Evolutionary conservation across 805 yeast genomes (phyloP).

Genomic region (Komagataella pseudopastoris): DNA sequence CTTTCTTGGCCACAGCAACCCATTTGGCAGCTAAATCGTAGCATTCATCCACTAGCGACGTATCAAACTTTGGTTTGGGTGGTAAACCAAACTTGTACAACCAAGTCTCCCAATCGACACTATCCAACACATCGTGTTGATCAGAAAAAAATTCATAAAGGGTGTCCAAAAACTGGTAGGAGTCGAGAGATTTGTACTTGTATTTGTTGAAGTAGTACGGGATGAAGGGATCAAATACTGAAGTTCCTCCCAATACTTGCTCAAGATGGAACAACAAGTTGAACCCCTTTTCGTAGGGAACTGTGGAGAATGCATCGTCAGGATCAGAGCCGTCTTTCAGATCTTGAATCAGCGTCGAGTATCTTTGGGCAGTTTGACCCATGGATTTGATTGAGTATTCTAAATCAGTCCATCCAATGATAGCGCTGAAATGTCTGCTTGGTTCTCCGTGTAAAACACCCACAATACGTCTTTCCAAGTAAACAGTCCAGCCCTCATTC

Average conservation of each 20-base stretch:
- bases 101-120: slow-evolving; percentile 82
- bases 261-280: slow-evolving; percentile 69
- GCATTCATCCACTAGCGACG: slow-evolving; percentile 65
- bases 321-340: slow-evolving; percentile 65
- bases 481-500: slow-evolving; percentile 95
- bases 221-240: slow-evolving; percentile 65
- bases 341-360: slow-evolving; percentile 56
- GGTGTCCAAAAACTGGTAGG: slow-evolving; percentile 68
- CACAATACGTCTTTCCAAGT: slow-evolving; percentile 71
- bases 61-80: slow-evolving; percentile 73
- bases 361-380: slow-evolving; percentile 37
- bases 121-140: slow-evolving; percentile 38
- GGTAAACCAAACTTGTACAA: slow-evolving; percentile 77
- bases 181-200: slow-evolving; percentile 61
- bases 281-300: slow-evolving; percentile 87
- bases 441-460: slow-evolving; percentile 72
- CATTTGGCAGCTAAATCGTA: slow-evolving; percentile 53
- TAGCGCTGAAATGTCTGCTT: slow-evolving; percentile 66
- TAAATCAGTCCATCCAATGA: slow-evolving; percentile 82
- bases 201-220: slow-evolving; percentile 62
- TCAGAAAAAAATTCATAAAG: slow-evolving; percentile 45
- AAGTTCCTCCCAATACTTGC: slow-evolving; percentile 47
- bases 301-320: slow-evolving; percentile 78
- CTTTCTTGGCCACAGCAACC: slow-evolving; percentile 25
- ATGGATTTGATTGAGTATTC: slow-evolving; percentile 52